Base-by-base conservation (phyloP, 164 flowering plant genomes). In the Liquidambar formosana region DNA sequence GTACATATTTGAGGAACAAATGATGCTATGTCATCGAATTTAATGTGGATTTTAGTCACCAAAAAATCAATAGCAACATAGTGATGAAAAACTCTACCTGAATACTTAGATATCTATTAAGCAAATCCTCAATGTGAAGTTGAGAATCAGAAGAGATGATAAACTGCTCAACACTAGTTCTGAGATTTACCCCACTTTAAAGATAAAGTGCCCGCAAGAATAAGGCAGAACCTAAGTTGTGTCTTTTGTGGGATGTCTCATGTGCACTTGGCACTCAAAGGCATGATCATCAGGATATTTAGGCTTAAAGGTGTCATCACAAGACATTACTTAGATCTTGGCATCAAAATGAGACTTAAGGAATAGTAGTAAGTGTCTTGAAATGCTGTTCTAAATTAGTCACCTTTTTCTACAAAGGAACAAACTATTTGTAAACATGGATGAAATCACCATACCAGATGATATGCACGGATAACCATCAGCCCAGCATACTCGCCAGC, bases 381-480 rank as follows among this genome's bases (percentile, higher is more conserved):
- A 15, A 52, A 51, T 51, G 21, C 2, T 45, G 48, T 69, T n/a
- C 26, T 15, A 46, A 22, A 61, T 25, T 16, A 63, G 3, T 21
- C 22, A 10, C 44, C 61, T 22, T 28, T 8, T 22, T 10, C 44
- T 47, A 60, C 57, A 57, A 66, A 28, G 44, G 18, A 44, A 19
- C n/a, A 59, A 44, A 22, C 1, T 43, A 1, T 38, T 41, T 28
- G 10, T 26, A 46, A 52, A 13, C 46, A 38, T 21, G 1, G 63
- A 45, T 1, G 11, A 25, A 4, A 51, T 58, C 60, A 67, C 57
- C 72, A 16, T 88, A 95, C 99, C 94, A 67, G 5, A 73, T 95
- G 99, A 80, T 95, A 95, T 66, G 98, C 99, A 63, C 99, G 99
- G 64, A 95, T 95, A 80, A 93, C 99, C 99, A 95, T 95, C 70